Evolutionary conservation across 106 monocot genomes (phyloP).

Genomic region (Chionographis japonica): DNA sequence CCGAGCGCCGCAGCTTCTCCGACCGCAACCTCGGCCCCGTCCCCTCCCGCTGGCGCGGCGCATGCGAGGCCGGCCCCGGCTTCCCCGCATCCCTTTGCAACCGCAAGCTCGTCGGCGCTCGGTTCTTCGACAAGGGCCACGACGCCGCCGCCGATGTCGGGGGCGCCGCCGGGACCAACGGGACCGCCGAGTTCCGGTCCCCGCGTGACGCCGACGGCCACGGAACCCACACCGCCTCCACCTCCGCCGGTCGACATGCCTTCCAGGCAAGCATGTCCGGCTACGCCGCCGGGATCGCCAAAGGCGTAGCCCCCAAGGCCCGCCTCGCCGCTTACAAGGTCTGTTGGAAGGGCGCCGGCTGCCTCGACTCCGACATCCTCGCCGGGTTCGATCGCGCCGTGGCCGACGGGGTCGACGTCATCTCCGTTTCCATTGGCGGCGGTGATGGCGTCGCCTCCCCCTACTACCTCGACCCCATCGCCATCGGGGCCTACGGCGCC

Average conservation of each 20-base stretch:
- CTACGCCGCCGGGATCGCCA: conserved; percentile 85
- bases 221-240: conserved; percentile 94
- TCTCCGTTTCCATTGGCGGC: conserved; percentile 90
- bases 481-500: conserved; percentile 79
- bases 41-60: conserved; percentile 75
- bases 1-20: conserved; percentile 77
- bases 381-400: conserved; percentile 92
- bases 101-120: conserved; percentile 84
- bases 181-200: conserved; percentile 65
- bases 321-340: conserved; percentile 85
- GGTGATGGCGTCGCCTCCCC: conserved; percentile 76
- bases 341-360: conserved; percentile 86
- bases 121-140: conserved; percentile 80
- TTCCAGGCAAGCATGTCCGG: conserved; percentile 74
- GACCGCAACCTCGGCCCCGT: conserved; percentile 74
- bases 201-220: conserved; percentile 94
- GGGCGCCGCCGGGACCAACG: conserved; percentile 44
- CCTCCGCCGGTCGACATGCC: conserved; percentile 83
- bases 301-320: conserved; percentile 94
- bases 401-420: conserved; percentile 84
- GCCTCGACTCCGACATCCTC: conserved; percentile 95
- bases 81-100: conserved; percentile 71
- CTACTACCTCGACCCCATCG: conserved; percentile 93
- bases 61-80: conserved; percentile 52
- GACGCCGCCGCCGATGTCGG: conserved; percentile 44